Evolutionary conservation across 345 rosid genomes (phyloP), one percentile per base, ranked within the genome.

Genomic region (Lumnitzera littorea): DNA sequence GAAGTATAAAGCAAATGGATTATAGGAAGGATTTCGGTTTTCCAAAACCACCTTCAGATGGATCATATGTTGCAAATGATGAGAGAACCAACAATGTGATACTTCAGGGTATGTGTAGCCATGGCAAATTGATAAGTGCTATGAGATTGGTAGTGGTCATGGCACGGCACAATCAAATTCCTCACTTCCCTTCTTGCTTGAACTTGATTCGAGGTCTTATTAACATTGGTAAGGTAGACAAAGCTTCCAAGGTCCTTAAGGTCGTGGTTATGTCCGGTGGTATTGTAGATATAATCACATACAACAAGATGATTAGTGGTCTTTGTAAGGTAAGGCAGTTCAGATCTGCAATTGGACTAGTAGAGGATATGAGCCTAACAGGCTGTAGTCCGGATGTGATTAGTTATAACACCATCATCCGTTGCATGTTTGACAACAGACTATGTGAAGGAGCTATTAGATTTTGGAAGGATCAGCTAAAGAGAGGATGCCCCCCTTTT

Each of bases 221-320:
- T 25, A 84, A 73, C 62, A 67, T 76, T 24, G 80, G 78, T 62
- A 71, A 65, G 67, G 65, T 80, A 47, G 89, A 88, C 31, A 81
- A 82, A 74, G 98, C 96, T 56, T 62, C 72, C 24, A 64, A 53
- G 51, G 62, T 88, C 65, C 81, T 88, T 66, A 72, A 76, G 65
- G 65, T 83, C 57, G 81, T 91, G 95, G 79, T 86, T 29, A 80
- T 86, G 86, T 91, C 96, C 48, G 91, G 98, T 74, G 95, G 89
- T 36, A 59, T 86, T 67, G 91, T 88, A 13, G 95, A 91, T 75
- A 76, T 72, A 57, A 86, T 91, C 46, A 86, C 91, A 9, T 91
- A 83, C 67, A 91, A 88, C 70, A 86, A 88, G 87, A 63, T 84
- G 79, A 70, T 91, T 23, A 84, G 91, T 2, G 83, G 79, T 50